Evolutionary conservation across 148 eudicot genomes (phyloP), one percentile per base, ranked within the genome.

Genomic region (Nepenthes mirabilis): DNA sequence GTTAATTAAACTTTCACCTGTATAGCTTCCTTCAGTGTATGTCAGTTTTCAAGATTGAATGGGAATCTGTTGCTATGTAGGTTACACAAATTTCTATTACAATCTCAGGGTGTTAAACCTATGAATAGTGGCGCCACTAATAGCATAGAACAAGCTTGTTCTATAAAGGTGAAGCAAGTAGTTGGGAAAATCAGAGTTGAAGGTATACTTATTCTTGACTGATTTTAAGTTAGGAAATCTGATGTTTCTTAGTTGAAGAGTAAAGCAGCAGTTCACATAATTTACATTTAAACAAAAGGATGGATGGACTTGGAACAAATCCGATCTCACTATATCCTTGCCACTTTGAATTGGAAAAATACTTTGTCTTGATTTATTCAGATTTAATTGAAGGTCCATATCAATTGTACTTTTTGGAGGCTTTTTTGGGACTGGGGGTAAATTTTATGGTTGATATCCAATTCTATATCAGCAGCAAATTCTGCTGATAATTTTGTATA

Each of bases 141-240:
- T 47, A 66, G 54, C 53, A 61, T 64, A 58, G 79, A 77, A 61
- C 80, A 83, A 70, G 61, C 74, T 60, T 65, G 73, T 55, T 66
- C 82, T 66, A 50, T 60, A 58, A 89, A 83, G 71, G 67, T 72
- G 47, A 76, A 76, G 63, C 74, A 70, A 61, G 63, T 78, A 37
- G 79, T 79, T 57, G 87, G 90, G 65, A 85, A 83, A 66, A 73
- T 89, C 47, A 81, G 83, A 52, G 85, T 86, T 67, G 94, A 89
- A 83, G 96, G 96, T 89, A 68, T 50, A 61, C 43, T 57, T 35
- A 50, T 64, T 50, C 58, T 34, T 37, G 37, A 50, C 37, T 49
- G 48, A 47, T 5, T 43, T 67, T 9, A 6, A 34, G 11, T 45
- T 45, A 45, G 48, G 6, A 6, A 6, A 6, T 11, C 48, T 5